phyloP scores from a whole-genome alignment of 148 eudicot species.

The Rhododendron molle region DNA sequence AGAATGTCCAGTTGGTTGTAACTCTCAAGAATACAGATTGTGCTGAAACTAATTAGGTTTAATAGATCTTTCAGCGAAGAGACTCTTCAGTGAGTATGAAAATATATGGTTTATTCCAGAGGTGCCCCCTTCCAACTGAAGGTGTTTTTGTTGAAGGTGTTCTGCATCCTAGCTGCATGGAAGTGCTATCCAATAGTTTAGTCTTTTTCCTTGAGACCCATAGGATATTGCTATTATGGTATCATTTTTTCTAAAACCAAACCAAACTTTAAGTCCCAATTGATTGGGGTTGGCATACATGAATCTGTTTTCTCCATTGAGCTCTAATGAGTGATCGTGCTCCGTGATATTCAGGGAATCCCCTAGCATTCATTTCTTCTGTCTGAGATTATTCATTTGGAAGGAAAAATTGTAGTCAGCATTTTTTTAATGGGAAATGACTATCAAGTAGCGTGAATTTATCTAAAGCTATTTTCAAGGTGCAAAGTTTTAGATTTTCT shows the following conservation, averaged over 20 bases:
- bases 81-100: neutral
- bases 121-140: neutral
- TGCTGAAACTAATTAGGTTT: neutral
- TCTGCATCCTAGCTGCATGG: neutral
- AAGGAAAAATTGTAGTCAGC: neutral
- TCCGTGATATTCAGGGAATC: neutral
- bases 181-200: neutral
- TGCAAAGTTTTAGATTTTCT: neutral
- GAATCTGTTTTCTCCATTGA: neutral
- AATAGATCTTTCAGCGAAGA: neutral
- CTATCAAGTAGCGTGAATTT: neutral
- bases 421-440: neutral
- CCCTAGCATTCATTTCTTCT: neutral
- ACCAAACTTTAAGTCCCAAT: neutral
- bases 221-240: neutral
- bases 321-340: neutral
- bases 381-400: neutral
- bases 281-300: neutral
- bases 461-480: neutral
- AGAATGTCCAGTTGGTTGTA: neutral
- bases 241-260: neutral
- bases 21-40: neutral
- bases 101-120: neutral
- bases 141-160: neutral
- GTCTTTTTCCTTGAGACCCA: neutral